Percentiles rank a stretch among this genome's conserved stretches.
Evolutionary conservation across 2,329 filamentous ascomycete species (phyloP).

Genomic region (Ilyonectria destructans): DNA sequence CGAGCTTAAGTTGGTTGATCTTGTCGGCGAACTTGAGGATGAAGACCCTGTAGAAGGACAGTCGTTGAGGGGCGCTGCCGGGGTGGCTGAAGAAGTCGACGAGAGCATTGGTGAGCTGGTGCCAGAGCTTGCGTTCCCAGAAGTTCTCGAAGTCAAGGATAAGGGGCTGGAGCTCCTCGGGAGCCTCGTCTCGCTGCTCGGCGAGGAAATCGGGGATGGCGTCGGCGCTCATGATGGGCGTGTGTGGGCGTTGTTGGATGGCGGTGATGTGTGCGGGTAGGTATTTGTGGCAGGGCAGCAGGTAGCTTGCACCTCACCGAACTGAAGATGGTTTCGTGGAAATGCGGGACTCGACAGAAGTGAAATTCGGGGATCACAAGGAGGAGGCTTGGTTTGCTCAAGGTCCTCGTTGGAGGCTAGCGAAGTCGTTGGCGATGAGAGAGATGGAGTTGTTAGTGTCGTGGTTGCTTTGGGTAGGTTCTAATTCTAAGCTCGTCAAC

Average conservation of each 20-base stretch:
- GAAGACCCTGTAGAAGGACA: conserved; percentile 94
- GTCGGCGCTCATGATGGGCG: conserved; percentile 81
- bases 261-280: conserved; percentile 28
- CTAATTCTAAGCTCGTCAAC: conserved; percentile 47
- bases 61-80: conserved; percentile 85
- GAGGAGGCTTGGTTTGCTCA: conserved; percentile 22
- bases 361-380: conserved; percentile 17
- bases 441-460: conserved; percentile 3
- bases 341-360: conserved; percentile 9
- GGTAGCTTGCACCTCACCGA: conserved; percentile 42
- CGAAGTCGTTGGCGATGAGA: background rate
- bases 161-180: conserved; percentile 88
- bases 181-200: conserved; percentile 89
- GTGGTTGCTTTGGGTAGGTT: conserved; percentile 33
- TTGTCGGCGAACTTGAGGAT: conserved; percentile 97
- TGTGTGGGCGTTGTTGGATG: conserved; percentile 34
- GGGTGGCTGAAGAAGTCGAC: conserved; percentile 90
- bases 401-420: conserved; percentile 1
- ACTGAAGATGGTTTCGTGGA: conserved; percentile 25
- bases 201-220: conserved; percentile 93
- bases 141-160: conserved; percentile 95
- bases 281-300: conserved; percentile 41
- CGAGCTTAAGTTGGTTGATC: conserved; percentile 99
- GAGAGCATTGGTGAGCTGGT: conserved; percentile 93
- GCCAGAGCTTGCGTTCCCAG: conserved; percentile 99